Percentiles rank a stretch among this genome's conserved stretches.
Evolutionary conservation across 169 alveolate genomes (phyloP).

Genomic region (Eimeria sp.): DNA sequence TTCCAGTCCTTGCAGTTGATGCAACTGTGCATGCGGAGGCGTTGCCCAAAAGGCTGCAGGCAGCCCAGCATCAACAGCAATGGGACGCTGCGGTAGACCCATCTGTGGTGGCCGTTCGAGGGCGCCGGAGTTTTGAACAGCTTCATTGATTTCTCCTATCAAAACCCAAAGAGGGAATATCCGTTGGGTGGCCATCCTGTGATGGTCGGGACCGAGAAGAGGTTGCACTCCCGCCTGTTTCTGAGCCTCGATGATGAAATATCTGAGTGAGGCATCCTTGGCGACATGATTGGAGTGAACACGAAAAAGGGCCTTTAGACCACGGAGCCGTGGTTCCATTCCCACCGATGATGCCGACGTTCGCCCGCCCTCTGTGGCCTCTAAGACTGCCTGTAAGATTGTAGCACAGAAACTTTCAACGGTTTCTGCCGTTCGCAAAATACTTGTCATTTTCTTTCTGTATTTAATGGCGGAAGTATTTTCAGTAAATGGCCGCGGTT

Average conservation of each 20-base stretch:
- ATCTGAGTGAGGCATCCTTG: background rate
- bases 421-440: background rate
- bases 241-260: background rate
- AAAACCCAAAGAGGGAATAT: background rate
- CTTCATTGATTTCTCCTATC: too few species aligned
- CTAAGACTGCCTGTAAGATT: background rate
- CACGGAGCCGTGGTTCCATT: background rate
- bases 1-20: background rate
- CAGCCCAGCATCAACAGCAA: too few species aligned
- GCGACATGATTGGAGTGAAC: constrained; percentile 11
- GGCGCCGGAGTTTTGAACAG: too few species aligned
- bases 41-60: background rate
- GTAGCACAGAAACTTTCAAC: background rate
- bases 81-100: background rate
- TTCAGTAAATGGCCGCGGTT: constrained; percentile 6
- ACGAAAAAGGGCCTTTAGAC: background rate
- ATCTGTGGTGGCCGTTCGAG: too few species aligned
- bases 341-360: background rate
- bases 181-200: background rate
- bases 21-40: background rate
- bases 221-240: background rate
- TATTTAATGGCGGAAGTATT: background rate
- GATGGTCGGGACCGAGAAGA: background rate
- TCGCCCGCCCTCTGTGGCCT: background rate
- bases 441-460: background rate